These are phyloP conservation scores for Sporothrix schenckii DNA, from an alignment of 2,329 filamentous ascomycete species.

Conservation along the genomic window DNA sequence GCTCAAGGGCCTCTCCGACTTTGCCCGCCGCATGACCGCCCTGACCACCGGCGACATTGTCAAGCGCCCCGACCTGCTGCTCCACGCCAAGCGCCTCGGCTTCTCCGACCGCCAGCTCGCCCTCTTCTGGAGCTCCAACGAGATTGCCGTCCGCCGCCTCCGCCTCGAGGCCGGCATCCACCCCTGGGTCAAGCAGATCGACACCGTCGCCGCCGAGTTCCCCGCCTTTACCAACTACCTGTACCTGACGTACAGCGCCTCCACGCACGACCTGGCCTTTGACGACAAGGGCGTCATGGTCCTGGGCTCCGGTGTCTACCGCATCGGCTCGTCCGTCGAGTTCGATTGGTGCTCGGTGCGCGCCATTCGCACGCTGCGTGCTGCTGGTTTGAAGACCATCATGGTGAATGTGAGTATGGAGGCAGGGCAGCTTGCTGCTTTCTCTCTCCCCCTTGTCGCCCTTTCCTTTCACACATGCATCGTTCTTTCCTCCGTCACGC, in stretches of 20 bases:
- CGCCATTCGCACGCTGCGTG: constrained; percentile 85
- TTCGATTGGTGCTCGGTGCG: constrained; percentile 99
- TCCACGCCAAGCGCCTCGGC: constrained; percentile 87
- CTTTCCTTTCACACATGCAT: neutral
- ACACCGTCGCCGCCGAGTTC: constrained; percentile 97
- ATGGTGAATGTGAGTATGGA: constrained; percentile 70
- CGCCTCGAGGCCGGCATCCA: constrained; percentile 84
- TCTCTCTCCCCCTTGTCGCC: neutral
- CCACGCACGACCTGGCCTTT: constrained; percentile 80
- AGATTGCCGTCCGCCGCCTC: constrained; percentile 81
- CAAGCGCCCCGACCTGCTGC: constrained; percentile 66
- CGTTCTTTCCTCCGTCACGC: neutral
- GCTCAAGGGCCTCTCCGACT: constrained; percentile 88
- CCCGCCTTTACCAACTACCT: constrained; percentile 94
- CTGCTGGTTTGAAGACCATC: constrained; percentile 85
- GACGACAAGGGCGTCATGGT: constrained; percentile 95
- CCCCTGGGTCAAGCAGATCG: constrained; percentile 95
- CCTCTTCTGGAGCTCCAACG: constrained; percentile 92
- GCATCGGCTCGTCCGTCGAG: constrained; percentile 96
- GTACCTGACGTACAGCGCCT: constrained; percentile 93
- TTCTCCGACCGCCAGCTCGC: constrained; percentile 94
- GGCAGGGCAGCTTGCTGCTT: constrained; percentile 6
- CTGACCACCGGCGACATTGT: constrained; percentile 68
- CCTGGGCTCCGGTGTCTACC: constrained; percentile 91
- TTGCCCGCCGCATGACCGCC: constrained; percentile 74